Conservation (phyloP, 805 yeast genomes). For the Pichia eremophila region DNA sequence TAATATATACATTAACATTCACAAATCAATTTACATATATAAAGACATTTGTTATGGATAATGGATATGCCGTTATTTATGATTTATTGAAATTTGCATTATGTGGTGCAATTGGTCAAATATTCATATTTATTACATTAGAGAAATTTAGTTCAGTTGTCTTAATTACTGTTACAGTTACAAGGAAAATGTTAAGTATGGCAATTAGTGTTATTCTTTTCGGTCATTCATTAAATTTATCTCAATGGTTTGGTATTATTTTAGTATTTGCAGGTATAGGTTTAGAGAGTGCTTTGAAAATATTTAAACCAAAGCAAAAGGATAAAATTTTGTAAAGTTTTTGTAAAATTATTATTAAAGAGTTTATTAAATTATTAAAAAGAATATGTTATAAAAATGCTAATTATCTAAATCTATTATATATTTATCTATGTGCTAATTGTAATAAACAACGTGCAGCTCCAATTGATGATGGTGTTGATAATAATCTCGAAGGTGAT, state of each 20-base stretch:
- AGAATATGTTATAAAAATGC: neutral
- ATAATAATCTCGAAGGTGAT: constrained; percentile 31
- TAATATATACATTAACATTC: constrained; percentile 36
- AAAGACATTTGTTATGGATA: constrained; percentile 32
- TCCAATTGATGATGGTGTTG: constrained; percentile 40
- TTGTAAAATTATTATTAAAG: too few species aligned
- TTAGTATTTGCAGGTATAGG: constrained; percentile 83
- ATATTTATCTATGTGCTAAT: constrained; percentile 25
- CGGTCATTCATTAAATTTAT: constrained; percentile 56
- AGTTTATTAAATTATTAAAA: too few species aligned
- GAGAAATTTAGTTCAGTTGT: constrained; percentile 79
- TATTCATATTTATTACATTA: constrained; percentile 81
- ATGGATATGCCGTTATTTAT: constrained; percentile 43
- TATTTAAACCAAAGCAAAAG: constrained; percentile 4
- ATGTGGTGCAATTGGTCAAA: constrained; percentile 87
- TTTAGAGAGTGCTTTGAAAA: constrained; percentile 57
- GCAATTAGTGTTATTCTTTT: constrained; percentile 75
- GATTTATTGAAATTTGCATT: constrained; percentile 61
- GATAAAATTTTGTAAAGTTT: neutral
- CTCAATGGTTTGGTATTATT: constrained; percentile 73
- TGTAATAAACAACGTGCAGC: constrained; percentile 38
- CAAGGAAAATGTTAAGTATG: constrained; percentile 96
- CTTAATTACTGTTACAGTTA: constrained; percentile 87
- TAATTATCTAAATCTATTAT: neutral
- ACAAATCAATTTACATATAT: constrained; percentile 44